Evolutionary conservation across 2,329 filamentous ascomycete species (phyloP).

Genomic region (Clonostachys rosea): DNA sequence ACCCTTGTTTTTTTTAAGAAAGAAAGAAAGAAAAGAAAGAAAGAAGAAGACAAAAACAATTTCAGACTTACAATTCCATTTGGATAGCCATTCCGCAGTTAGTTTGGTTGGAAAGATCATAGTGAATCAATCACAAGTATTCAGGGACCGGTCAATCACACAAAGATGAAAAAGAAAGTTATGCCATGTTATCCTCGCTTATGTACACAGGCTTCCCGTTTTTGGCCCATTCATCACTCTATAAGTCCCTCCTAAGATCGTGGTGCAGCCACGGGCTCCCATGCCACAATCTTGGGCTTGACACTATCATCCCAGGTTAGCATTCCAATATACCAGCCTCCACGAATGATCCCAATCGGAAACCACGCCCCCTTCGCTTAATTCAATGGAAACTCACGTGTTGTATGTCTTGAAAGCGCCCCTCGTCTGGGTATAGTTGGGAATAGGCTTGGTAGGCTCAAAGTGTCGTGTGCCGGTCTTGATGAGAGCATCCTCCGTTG

Average conservation of each 20-base stretch:
- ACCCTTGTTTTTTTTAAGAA: no score
- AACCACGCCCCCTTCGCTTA: no score
- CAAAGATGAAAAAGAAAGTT: no score
- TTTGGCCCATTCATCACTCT: background rate
- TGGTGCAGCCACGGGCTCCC: constrained; percentile 40
- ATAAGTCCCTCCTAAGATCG: constrained; percentile 15
- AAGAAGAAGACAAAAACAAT: no score
- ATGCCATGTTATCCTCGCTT: constrained; percentile 3
- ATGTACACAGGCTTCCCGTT: constrained; percentile 19
- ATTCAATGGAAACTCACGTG: constrained; percentile 65
- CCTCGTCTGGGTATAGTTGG: constrained; percentile 70
- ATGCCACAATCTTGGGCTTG: constrained; percentile 48
- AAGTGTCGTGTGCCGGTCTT: constrained; percentile 64
- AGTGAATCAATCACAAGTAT: no score
- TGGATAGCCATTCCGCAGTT: no score
- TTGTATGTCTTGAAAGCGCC: constrained; percentile 90
- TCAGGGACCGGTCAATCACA: no score
- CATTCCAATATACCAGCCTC: background rate
- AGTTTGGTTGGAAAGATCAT: no score
- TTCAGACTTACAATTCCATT: no score
- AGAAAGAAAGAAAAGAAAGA: no score
- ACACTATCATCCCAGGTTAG: constrained; percentile 24
- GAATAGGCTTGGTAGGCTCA: constrained; percentile 67
- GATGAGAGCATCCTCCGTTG: constrained; percentile 69
- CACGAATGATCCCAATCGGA: background rate